Conservation (phyloP, 148 eudicot genomes). For the Gaultheria prostrata region DNA sequence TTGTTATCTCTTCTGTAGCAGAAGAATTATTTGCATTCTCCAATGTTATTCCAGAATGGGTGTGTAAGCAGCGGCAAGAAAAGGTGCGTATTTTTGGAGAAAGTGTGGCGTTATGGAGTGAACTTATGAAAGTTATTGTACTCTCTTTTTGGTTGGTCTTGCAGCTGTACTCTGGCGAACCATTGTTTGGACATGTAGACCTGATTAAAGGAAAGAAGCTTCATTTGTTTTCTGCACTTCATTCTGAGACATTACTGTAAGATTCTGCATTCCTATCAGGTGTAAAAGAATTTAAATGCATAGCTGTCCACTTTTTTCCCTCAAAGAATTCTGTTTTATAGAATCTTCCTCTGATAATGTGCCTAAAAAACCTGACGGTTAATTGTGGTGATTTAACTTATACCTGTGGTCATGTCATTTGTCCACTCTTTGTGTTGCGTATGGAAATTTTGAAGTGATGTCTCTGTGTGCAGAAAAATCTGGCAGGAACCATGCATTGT, state of each 20-base stretch:
- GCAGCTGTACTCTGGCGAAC: slow-evolving; percentile 82
- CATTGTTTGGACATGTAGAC: slow-evolving; percentile 66
- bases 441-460: neutral
- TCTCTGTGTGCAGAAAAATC: slow-evolving; percentile 34
- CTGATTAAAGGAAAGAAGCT: slow-evolving; percentile 70
- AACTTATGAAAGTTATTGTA: neutral
- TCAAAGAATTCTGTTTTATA: neutral
- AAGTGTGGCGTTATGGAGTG: neutral
- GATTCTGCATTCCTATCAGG: slow-evolving; percentile 21
- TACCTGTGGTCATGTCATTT: neutral
- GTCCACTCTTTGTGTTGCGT: neutral
- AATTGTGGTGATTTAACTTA: neutral
- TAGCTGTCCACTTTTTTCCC: neutral
- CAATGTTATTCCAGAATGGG: slow-evolving; percentile 84
- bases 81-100: slow-evolving; percentile 40
- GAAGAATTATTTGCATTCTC: slow-evolving; percentile 70
- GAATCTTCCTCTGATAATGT: neutral
- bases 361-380: neutral
- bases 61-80: slow-evolving; percentile 68
- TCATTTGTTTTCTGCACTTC: slow-evolving; percentile 56
- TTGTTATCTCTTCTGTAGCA: slow-evolving; percentile 70
- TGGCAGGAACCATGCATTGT: slow-evolving; percentile 98
- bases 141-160: slow-evolving; percentile 13
- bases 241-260: slow-evolving; percentile 61
- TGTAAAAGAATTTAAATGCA: neutral